Conservation (phyloP, 2,329 filamentous ascomycete genomes). For the Rachicladosporium sp. region DNA sequence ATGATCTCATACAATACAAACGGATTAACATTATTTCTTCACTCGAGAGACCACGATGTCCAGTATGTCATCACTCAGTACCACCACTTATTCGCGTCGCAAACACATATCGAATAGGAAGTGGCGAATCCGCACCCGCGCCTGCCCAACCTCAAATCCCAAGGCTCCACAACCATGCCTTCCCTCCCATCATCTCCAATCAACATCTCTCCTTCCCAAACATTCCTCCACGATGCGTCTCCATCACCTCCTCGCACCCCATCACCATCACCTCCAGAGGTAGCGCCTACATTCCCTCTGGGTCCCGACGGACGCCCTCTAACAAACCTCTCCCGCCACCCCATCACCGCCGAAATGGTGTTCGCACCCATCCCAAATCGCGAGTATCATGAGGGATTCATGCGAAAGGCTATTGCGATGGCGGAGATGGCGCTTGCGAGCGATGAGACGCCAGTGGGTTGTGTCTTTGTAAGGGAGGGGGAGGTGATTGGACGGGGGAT, state of each 20-base stretch:
- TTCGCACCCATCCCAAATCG: slow-evolving; percentile 27
- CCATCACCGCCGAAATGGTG: slow-evolving; percentile 12
- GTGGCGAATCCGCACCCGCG: too few species aligned
- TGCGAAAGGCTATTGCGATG: slow-evolving; percentile 78
- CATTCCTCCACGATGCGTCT: not conserved
- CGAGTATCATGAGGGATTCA: slow-evolving; percentile 51
- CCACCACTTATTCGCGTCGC: too few species aligned
- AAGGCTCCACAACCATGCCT: too few species aligned
- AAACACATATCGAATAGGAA: too few species aligned
- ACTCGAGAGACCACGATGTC: too few species aligned
- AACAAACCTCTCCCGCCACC: slow-evolving; percentile 6
- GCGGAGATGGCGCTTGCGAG: slow-evolving; percentile 71
- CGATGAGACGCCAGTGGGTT: slow-evolving; percentile 93
- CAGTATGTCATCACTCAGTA: too few species aligned
- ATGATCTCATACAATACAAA: too few species aligned
- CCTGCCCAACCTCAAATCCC: too few species aligned
- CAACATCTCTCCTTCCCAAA: too few species aligned
- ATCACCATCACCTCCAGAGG: not conserved
- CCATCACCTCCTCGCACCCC: not conserved
- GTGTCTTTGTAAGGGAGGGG: slow-evolving; percentile 73
- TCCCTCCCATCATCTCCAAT: too few species aligned
- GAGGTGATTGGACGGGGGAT: slow-evolving; percentile 78
- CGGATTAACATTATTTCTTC: too few species aligned
- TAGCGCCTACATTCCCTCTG: not conserved
- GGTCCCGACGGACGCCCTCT: not conserved